These are phyloP conservation scores for Canavalia ensiformis DNA, from an alignment of 306 rosid genomes.

Conservation along the genomic window DNA sequence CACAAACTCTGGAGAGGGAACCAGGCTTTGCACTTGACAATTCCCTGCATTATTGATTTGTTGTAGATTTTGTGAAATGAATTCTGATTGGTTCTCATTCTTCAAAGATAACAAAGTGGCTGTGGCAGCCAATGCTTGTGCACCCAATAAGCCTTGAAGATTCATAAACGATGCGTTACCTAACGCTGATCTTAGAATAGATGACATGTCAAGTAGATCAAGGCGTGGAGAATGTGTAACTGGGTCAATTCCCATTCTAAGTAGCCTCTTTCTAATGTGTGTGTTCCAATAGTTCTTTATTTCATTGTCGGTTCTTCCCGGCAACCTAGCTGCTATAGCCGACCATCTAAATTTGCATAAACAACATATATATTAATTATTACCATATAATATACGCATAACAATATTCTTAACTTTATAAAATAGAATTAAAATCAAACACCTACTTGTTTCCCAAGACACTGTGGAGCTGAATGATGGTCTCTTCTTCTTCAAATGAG, in stretches of 20 bases:
- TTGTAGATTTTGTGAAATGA: conserved; percentile 55
- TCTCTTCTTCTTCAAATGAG: conserved; percentile 94
- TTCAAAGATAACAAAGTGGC: conserved; percentile 60
- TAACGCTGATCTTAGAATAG: conserved; percentile 63
- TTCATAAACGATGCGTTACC: conserved; percentile 64
- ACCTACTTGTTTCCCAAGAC: conserved; percentile 91
- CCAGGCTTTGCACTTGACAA: conserved; percentile 51
- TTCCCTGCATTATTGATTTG: conserved; percentile 54
- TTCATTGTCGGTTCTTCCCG: conserved; percentile 95
- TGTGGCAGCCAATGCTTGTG: conserved; percentile 66
- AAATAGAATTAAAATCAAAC: not conserved
- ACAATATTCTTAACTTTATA: not conserved
- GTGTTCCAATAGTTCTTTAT: conserved; percentile 98
- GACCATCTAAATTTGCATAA: conserved; percentile 75
- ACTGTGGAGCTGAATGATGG: conserved; percentile 88
- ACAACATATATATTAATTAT: not conserved
- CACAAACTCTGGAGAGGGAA: conserved; percentile 26
- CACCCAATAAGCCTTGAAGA: conserved; percentile 62
- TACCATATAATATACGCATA: not conserved
- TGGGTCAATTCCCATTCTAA: conserved; percentile 84
- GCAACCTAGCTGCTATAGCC: conserved; percentile 84
- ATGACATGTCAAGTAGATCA: conserved; percentile 80
- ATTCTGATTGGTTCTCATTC: conserved; percentile 54
- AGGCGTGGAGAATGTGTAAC: conserved; percentile 94
- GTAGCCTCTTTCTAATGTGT: conserved; percentile 80